Conservation (phyloP, 1,284 basidiomycete genomes). For the Ganoderma lingzhi region DNA sequence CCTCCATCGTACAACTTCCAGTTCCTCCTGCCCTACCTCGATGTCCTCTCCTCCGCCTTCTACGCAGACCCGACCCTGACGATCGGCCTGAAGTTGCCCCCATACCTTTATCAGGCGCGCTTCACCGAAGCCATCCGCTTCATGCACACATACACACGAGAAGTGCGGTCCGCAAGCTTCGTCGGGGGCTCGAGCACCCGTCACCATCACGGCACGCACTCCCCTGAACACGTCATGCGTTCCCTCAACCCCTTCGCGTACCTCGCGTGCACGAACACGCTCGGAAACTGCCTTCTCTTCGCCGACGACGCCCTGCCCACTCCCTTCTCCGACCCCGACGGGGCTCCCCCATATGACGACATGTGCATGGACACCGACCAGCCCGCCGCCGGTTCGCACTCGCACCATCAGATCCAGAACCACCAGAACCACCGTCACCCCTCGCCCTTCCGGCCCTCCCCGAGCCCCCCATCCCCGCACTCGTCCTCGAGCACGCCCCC, state of each 20-base stretch:
- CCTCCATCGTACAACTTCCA: slow-evolving; percentile 71
- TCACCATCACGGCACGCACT: slow-evolving; percentile 29
- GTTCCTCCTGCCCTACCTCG: slow-evolving; percentile 55
- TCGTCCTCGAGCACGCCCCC: slow-evolving; percentile 26
- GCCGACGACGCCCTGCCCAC: slow-evolving; percentile 52
- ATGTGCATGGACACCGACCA: slow-evolving; percentile 23
- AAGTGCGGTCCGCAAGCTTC: slow-evolving; percentile 37
- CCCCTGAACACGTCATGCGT: slow-evolving; percentile 48
- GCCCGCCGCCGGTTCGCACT: slow-evolving; percentile 5
- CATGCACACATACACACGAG: slow-evolving; percentile 46
- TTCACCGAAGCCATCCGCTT: slow-evolving; percentile 61
- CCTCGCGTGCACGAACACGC: slow-evolving; percentile 80
- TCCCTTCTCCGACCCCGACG: slow-evolving; percentile 7
- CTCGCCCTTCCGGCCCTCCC: slow-evolving; percentile 15
- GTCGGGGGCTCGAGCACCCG: slow-evolving; percentile 19
- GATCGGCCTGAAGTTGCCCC: slow-evolving; percentile 82
- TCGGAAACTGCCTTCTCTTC: slow-evolving; percentile 75
- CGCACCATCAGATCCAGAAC: not conserved
- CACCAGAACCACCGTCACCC: slow-evolving; percentile 14
- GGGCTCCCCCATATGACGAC: slow-evolving; percentile 8
- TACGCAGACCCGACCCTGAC: slow-evolving; percentile 61
- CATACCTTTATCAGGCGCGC: slow-evolving; percentile 73
- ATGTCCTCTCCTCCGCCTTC: slow-evolving; percentile 57
- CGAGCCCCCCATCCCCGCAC: slow-evolving; percentile 13
- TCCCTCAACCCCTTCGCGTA: slow-evolving; percentile 43